Conservation (phyloP, 257 asterid species). For the Nicotiana otophora region DNA sequence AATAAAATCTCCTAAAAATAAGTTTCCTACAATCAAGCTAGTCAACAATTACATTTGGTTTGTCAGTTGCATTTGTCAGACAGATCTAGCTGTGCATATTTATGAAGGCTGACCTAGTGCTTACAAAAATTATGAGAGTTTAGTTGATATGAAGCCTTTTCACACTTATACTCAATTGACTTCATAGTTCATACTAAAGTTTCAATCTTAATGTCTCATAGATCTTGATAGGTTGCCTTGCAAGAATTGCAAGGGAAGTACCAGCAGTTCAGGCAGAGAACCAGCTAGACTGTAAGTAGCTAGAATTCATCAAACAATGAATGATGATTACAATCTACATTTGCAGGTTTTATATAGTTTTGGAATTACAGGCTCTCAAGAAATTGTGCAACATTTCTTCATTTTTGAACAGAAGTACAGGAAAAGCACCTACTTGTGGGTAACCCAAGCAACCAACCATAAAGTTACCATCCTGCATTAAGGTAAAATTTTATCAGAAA, state of each 20-base stretch:
- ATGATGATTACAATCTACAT: background rate
- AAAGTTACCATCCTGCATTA: slow-evolving; percentile 91
- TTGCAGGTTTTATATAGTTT: background rate
- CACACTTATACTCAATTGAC: no score
- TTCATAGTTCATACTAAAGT: background rate
- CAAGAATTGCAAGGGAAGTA: background rate
- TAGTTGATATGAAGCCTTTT: no score
- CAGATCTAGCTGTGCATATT: no score
- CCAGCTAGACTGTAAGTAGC: background rate
- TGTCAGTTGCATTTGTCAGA: no score
- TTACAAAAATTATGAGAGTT: no score
- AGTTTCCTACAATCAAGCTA: no score
- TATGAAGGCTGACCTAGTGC: no score
- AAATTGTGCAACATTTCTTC: background rate
- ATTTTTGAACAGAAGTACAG: background rate
- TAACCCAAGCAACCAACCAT: slow-evolving; percentile 98
- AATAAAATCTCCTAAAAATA: no score
- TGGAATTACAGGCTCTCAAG: background rate
- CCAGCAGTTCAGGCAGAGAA: background rate
- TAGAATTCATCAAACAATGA: background rate
- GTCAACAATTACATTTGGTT: no score
- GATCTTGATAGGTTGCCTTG: background rate
- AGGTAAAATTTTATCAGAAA: slow-evolving; percentile 12
- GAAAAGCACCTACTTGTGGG: slow-evolving; percentile 65
- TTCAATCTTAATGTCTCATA: background rate